Conservation (phyloP, 352 stramenopile species). For the Sclerospora graminicola region DNA sequence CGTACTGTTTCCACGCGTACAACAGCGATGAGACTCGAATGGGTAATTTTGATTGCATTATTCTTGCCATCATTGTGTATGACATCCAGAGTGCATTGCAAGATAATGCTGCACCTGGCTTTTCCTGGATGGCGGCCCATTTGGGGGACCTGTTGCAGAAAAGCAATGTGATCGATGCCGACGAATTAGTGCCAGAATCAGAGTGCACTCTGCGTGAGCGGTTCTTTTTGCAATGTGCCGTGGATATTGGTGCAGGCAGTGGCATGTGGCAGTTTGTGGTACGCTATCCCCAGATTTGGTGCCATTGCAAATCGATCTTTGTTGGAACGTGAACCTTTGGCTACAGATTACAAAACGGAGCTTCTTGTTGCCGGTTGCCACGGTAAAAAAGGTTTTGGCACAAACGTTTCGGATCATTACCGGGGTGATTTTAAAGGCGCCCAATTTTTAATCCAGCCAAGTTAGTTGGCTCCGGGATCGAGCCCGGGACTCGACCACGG, state of each 20-base stretch:
- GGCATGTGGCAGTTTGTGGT: slow-evolving; percentile 59
- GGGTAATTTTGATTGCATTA: slow-evolving; percentile 80
- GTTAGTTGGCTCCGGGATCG: too few species aligned
- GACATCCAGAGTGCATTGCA: slow-evolving; percentile 63
- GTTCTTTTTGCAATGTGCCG: slow-evolving; percentile 54
- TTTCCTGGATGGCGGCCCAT: too few species aligned
- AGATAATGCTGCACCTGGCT: slow-evolving; percentile 47
- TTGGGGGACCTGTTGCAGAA: too few species aligned
- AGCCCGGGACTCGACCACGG: too few species aligned
- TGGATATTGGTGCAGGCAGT: slow-evolving; percentile 47
- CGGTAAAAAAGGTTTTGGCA: slow-evolving; percentile 30
- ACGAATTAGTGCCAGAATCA: slow-evolving; percentile 29
- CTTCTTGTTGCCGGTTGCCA: slow-evolving; percentile 44
- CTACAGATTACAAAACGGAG: slow-evolving; percentile 48
- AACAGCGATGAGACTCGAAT: too few species aligned
- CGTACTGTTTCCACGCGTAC: slow-evolving; percentile 52
- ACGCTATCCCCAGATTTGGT: slow-evolving; percentile 48
- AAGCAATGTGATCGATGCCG: too few species aligned
- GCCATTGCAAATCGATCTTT: too few species aligned
- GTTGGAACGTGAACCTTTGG: slow-evolving; percentile 35
- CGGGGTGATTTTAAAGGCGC: too few species aligned
- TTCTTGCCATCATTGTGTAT: slow-evolving; percentile 69
- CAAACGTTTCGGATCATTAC: slow-evolving; percentile 26
- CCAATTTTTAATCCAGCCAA: too few species aligned
- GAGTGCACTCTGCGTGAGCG: too few species aligned